Base-by-base conservation (phyloP, 2,329 filamentous ascomycete species). In the Fusarium cyanostomum region DNA sequence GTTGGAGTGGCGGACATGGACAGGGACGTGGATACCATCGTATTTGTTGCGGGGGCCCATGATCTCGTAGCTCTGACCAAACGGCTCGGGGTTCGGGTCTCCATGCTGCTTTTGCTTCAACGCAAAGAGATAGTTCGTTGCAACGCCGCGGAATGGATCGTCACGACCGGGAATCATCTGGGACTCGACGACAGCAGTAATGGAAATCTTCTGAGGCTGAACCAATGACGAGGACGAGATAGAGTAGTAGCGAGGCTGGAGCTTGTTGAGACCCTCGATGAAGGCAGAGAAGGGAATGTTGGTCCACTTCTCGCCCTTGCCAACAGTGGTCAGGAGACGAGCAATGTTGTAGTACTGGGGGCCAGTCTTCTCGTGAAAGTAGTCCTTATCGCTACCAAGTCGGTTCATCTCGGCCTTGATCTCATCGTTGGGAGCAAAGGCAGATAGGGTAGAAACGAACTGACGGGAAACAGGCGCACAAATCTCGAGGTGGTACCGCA, bases 171-270 rank as follows among this genome's bases (percentile, higher is more conserved):
- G 89, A 65, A 96, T 86, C 57, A 86, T 80, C 69, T 93, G 85
- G 11, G 89, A 92, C 77, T 98, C 95, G 57, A 99, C 94, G 35
- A 98, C 90, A 55, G 94, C 94, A 13, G 95, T 99, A 72, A 99
- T 91, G 59, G 95, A 92, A 67, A 99, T 93, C 81, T 93, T 94
- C 79, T 96, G 89, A 75, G 95, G 94, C 75, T 99, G 94, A 13
- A 96, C 94, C 8, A 93, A 78, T 7, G 95, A 97, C 1, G 95
- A 98, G 1, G 96, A 99, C 3, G 95, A 99, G 77, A 99, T 99
- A 45, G 96, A 99, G 82, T 99, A 99, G 84, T 98, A 99, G 45
- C 95, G 92, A 34, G 95, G 94, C 78, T 99, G 95, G 55, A 99
- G 88, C 83, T 97, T 98, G 79, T 89, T 92, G 61, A 99, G 79